These are phyloP conservation scores for Ganoderma meredithae DNA, from an alignment of 1,284 basidiomycete species.

Conservation along the genomic window DNA sequence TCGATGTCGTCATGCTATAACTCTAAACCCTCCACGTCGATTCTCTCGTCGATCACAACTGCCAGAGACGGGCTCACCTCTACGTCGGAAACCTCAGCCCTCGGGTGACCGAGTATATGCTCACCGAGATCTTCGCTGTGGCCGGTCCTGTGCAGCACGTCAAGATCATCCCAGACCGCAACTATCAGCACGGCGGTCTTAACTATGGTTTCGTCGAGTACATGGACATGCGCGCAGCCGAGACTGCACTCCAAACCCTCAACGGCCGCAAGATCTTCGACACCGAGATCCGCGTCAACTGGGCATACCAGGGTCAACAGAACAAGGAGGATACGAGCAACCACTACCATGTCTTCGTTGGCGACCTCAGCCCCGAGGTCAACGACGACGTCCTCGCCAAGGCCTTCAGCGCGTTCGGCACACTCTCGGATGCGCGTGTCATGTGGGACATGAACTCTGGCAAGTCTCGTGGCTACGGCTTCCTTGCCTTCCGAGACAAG, in stretches of 20 bases:
- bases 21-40: neutral
- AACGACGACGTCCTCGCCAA: slow-evolving; percentile 97
- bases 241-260: slow-evolving; percentile 95
- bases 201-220: slow-evolving; percentile 99
- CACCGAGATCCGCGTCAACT: slow-evolving; percentile 96
- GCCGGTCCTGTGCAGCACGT: slow-evolving; percentile 95
- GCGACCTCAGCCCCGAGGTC: slow-evolving; percentile 97
- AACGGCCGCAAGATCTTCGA: slow-evolving; percentile 99
- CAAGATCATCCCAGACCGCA: slow-evolving; percentile 98
- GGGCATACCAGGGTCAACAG: slow-evolving; percentile 97
- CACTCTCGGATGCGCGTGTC: slow-evolving; percentile 94
- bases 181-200: slow-evolving; percentile 96
- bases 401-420: slow-evolving; percentile 95
- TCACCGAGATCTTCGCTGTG: slow-evolving; percentile 96
- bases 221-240: slow-evolving; percentile 96
- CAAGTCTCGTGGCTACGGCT: slow-evolving; percentile 94
- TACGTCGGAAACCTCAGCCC: slow-evolving; percentile 98
- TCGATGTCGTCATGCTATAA: neutral
- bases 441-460: slow-evolving; percentile 99
- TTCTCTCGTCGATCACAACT: neutral
- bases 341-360: slow-evolving; percentile 98
- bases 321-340: slow-evolving; percentile 96
- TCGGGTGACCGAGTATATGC: slow-evolving; percentile 93
- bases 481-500: slow-evolving; percentile 95
- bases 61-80: slow-evolving; percentile 87